A percentile compares a stretch with the other conserved stretches of the same genome.
phyloP scores from a whole-genome alignment of 2,329 filamentous ascomycete genomes.

The Calycina marina region DNA sequence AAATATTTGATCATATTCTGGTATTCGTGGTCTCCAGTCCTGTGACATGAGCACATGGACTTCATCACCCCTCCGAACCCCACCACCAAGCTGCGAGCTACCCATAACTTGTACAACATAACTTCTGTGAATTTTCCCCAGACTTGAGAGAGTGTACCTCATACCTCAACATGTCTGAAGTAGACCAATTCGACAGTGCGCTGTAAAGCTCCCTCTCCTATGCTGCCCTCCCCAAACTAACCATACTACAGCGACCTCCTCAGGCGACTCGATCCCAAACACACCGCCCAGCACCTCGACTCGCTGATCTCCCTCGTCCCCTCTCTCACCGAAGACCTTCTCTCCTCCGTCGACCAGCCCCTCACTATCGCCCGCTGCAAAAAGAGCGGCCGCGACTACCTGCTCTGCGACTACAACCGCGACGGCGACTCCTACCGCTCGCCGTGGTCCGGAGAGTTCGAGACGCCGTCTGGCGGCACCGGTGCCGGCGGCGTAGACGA shows the following conservation, averaged over 20 bases:
- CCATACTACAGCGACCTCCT: conserved; percentile 72
- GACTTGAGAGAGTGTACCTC: too few species aligned
- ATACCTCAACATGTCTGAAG: conserved; percentile 1
- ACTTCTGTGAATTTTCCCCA: neutral
- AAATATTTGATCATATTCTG: too few species aligned
- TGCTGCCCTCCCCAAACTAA: neutral
- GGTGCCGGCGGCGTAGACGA: conserved; percentile 37
- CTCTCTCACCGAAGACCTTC: conserved; percentile 89
- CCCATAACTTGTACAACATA: too few species aligned
- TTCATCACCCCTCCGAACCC: too few species aligned
- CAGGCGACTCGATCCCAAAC: conserved; percentile 88
- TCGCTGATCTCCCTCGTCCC: conserved; percentile 79
- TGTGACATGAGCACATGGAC: too few species aligned
- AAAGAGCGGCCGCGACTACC: conserved; percentile 83
- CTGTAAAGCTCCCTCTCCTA: conserved; percentile 17
- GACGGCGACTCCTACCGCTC: conserved; percentile 96
- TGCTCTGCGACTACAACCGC: conserved; percentile 98
- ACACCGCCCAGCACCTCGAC: conserved; percentile 77
- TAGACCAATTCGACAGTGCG: conserved; percentile 23
- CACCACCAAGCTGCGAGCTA: too few species aligned
- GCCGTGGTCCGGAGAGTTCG: conserved; percentile 98
- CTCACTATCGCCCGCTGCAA: conserved; percentile 75
- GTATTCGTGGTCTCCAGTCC: too few species aligned
- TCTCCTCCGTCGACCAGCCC: conserved; percentile 94
- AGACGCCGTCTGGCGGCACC: conserved; percentile 65